Percentiles rank a stretch among this genome's conserved stretches.
Conservation (phyloP, 306 rosid genomes). For the Rubus parviflorus region DNA sequence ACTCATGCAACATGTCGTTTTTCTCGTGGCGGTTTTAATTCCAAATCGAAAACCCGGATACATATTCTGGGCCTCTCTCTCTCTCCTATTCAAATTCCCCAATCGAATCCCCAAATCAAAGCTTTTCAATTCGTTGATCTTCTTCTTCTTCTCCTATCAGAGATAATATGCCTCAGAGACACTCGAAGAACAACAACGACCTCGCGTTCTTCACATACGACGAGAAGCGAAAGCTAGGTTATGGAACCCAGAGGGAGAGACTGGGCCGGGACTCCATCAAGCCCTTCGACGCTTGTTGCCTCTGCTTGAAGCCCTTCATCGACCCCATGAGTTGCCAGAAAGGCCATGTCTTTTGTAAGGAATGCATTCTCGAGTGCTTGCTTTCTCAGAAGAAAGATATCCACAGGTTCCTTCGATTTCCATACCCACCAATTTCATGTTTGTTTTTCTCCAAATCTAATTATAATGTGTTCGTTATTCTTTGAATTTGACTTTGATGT, state of each 20-base stretch:
- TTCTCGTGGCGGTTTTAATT: neutral
- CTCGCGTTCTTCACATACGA: conserved; percentile 99
- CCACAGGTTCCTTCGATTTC: conserved; percentile 52
- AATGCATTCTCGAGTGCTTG: conserved; percentile 84
- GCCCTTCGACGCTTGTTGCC: conserved; percentile 92
- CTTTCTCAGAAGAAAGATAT: conserved; percentile 92
- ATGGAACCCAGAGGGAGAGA: conserved; percentile 96
- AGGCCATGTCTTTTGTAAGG: conserved; percentile 91
- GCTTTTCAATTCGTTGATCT: neutral
- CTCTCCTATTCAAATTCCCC: neutral
- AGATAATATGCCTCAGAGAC: conserved; percentile 86
- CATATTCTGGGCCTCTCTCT: neutral
- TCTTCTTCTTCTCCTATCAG: neutral
- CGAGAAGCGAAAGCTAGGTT: conserved; percentile 88
- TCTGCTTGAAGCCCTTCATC: conserved; percentile 88
- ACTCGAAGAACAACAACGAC: conserved; percentile 97
- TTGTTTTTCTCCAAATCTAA: neutral
- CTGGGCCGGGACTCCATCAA: conserved; percentile 88
- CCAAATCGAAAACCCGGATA: neutral
- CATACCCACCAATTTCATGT: neutral
- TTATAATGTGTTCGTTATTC: neutral
- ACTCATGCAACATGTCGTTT: too few relatives aligned
- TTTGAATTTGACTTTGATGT: too few relatives aligned
- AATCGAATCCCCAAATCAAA: neutral
- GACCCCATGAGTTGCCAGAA: conserved; percentile 84